Evolutionary conservation across 768 basidiomycete genomes (phyloP).

Genomic region (Russula sp.): DNA sequence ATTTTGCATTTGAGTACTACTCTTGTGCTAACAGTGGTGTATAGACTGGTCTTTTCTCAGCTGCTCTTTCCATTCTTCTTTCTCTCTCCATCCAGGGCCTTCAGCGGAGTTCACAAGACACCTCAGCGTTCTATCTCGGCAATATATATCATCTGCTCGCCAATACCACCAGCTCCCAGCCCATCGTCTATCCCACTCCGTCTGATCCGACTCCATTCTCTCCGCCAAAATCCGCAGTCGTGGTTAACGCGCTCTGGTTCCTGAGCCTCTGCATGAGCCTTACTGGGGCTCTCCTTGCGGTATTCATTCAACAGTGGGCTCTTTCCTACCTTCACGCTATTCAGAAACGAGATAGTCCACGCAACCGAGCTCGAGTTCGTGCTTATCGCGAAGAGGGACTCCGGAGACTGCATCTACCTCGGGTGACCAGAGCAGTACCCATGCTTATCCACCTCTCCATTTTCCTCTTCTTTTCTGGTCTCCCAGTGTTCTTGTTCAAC

Average conservation of each 20-base stretch:
- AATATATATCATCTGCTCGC: slow-evolving; percentile 8
- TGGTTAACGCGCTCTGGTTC: slow-evolving; percentile 46
- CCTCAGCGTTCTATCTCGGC: slow-evolving; percentile 8
- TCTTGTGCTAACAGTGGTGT: not conserved
- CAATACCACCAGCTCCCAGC: not conserved
- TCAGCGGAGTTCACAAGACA: slow-evolving; percentile 10
- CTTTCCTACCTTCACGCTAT: slow-evolving; percentile 29
- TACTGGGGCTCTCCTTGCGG: slow-evolving; percentile 44
- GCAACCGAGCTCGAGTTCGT: slow-evolving; percentile 43
- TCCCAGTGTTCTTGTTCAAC: slow-evolving; percentile 45
- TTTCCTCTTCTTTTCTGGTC: slow-evolving; percentile 50
- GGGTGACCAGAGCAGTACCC: slow-evolving; percentile 37
- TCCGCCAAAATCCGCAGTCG: slow-evolving; percentile 37
- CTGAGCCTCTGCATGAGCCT: slow-evolving; percentile 40
- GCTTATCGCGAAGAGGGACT: slow-evolving; percentile 42
- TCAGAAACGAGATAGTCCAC: slow-evolving; percentile 30
- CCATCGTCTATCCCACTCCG: not conserved
- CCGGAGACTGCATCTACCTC: slow-evolving; percentile 41
- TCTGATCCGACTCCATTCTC: slow-evolving; percentile 18
- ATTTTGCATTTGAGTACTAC: not conserved
- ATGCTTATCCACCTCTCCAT: slow-evolving; percentile 48
- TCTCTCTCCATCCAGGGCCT: slow-evolving; percentile 14
- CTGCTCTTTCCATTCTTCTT: slow-evolving; percentile 22
- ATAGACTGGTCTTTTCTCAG: slow-evolving; percentile 28
- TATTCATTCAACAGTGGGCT: slow-evolving; percentile 51